Conservation (phyloP, 352 stramenopile species). For the Pythium grandisporangium region DNA sequence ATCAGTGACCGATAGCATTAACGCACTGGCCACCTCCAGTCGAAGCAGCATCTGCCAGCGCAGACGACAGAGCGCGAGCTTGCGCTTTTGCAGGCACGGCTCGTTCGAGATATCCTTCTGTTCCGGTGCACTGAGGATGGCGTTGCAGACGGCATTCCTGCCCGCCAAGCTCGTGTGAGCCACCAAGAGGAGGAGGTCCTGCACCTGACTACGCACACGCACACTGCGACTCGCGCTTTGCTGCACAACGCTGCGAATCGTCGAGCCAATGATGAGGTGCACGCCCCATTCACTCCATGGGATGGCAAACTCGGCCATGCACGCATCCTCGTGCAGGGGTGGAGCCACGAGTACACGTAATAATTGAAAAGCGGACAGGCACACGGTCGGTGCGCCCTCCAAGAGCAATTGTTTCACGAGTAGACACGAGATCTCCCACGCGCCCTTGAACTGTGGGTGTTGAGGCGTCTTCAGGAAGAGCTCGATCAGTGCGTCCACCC, state of each 20-base stretch:
- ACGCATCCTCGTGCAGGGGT: no score
- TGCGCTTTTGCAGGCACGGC: conserved; percentile 18
- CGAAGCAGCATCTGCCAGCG: conserved; percentile 55
- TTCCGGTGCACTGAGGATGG: conserved; percentile 59
- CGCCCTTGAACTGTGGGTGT: conserved; percentile 35
- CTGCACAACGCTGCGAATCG: conserved; percentile 63
- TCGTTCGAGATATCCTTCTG: conserved; percentile 30
- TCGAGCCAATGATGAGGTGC: conserved; percentile 65
- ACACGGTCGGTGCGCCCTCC: conserved; percentile 33
- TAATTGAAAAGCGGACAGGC: conserved; percentile 41
- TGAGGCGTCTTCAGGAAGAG: conserved; percentile 19
- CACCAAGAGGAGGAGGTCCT: conserved; percentile 30
- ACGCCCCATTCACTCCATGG: conserved; percentile 77
- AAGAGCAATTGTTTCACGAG: conserved; percentile 58
- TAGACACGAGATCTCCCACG: conserved; percentile 68
- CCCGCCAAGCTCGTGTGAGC: conserved; percentile 35
- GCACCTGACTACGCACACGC: conserved; percentile 43
- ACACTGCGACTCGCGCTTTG: conserved; percentile 56
- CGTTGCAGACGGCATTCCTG: conserved; percentile 59
- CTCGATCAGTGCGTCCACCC: conserved; percentile 46
- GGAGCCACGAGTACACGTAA: conserved; percentile 47
- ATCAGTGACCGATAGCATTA: conserved; percentile 17
- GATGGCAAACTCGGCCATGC: conserved; percentile 35
- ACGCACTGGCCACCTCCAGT: conserved; percentile 52
- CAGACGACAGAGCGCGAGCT: conserved; percentile 41